phyloP scores from a whole-genome alignment of 2,329 filamentous ascomycete genomes.

The Penicillium sp. region DNA sequence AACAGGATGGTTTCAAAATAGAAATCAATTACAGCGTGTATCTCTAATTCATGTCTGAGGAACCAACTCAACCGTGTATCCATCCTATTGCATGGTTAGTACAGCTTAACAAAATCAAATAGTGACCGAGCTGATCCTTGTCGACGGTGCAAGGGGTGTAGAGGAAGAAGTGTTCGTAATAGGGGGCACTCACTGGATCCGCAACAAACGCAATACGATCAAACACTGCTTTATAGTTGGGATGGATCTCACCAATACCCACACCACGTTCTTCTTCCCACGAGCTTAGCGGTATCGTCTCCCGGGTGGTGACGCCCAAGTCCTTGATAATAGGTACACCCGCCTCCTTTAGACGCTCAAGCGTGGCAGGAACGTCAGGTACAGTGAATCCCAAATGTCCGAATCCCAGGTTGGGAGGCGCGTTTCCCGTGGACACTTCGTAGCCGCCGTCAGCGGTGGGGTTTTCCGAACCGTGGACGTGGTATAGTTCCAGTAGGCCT shows the following conservation, averaged over 20 bases:
- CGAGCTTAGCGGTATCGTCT: constrained; percentile 37
- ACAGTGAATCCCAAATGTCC: constrained; percentile 47
- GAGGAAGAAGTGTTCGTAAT: not conserved
- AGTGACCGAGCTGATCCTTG: not conserved
- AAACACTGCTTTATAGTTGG: constrained; percentile 40
- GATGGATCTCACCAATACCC: constrained; percentile 39
- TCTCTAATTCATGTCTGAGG: constrained; percentile 31
- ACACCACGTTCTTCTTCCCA: constrained; percentile 42
- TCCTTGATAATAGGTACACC: constrained; percentile 45
- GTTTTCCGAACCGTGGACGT: constrained; percentile 43
- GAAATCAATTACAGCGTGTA: not conserved
- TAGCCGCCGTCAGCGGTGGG: constrained; percentile 21
- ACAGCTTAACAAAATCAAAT: not conserved
- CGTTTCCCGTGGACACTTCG: constrained; percentile 37
- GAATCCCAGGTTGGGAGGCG: constrained; percentile 42
- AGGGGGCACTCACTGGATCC: constrained; percentile 40
- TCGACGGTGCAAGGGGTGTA: not conserved
- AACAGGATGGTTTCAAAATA: no score
- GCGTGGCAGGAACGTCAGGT: constrained; percentile 38
- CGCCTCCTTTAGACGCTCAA: constrained; percentile 34
- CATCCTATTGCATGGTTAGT: constrained; percentile 32
- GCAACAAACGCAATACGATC: constrained; percentile 44
- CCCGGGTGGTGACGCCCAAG: constrained; percentile 33
- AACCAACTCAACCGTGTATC: constrained; percentile 41
- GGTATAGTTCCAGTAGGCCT: constrained; percentile 44